A percentile compares a stretch with the other conserved stretches of the same genome.
Evolutionary conservation across 2,329 filamentous ascomycete genomes (phyloP).

Genomic region (Dichotomopilus funicola): DNA sequence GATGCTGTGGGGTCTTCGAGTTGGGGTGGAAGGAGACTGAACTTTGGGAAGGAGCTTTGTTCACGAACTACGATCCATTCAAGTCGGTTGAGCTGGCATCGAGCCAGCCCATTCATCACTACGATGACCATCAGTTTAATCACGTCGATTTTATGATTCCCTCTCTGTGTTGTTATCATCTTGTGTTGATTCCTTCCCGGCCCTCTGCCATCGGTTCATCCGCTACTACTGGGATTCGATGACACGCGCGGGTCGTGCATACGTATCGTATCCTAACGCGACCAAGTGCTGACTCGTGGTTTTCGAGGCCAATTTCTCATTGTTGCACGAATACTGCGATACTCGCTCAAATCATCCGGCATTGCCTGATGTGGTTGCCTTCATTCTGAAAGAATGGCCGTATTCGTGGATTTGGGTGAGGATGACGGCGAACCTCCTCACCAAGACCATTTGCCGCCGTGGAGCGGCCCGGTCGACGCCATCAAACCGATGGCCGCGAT

Average conservation of each 20-base stretch:
- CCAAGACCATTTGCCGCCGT: slow-evolving; percentile 11
- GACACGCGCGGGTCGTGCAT: too few species aligned
- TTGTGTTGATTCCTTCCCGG: background rate
- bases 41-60: background rate
- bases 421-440: slow-evolving; percentile 28
- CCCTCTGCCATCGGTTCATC: background rate
- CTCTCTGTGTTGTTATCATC: background rate
- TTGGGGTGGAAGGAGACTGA: too few species aligned
- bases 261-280: too few species aligned
- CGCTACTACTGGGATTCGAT: too few species aligned
- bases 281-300: too few species aligned
- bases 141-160: slow-evolving; percentile 6
- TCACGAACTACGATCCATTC: background rate
- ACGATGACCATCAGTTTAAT: slow-evolving; percentile 8
- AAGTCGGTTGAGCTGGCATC: slow-evolving; percentile 7
- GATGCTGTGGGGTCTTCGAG: too few species aligned
- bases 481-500: slow-evolving; percentile 18
- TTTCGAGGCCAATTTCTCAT: too few species aligned
- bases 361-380: background rate
- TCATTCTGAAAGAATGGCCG: slow-evolving; percentile 24
- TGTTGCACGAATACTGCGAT: too few species aligned
- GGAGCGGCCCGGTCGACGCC: slow-evolving; percentile 13
- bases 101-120: slow-evolving; percentile 1
- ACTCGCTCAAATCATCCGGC: background rate
- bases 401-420: slow-evolving; percentile 30